Conservation (phyloP, 179 eudicot species). For the Nepenthes alata region DNA sequence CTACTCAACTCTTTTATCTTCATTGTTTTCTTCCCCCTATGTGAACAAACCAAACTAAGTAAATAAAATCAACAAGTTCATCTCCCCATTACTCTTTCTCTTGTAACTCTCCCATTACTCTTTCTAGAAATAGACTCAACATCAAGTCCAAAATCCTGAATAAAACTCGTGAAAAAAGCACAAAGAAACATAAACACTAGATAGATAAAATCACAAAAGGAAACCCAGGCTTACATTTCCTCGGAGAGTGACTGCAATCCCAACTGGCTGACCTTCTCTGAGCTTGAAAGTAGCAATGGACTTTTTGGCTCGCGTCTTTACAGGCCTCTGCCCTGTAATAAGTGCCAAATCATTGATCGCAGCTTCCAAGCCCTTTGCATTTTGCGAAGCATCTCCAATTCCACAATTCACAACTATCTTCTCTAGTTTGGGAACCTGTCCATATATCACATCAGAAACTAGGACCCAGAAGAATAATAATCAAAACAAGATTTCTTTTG, state of each 20-base stretch:
- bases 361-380: conserved; percentile 82
- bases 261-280: conserved; percentile 74
- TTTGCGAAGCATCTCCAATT: conserved; percentile 97
- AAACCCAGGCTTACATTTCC: conserved; percentile 47
- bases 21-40: too few relatives aligned
- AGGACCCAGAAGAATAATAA: too few relatives aligned
- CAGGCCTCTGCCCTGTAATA: conserved; percentile 90
- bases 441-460: neutral
- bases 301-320: conserved; percentile 79
- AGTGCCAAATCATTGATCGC: conserved; percentile 74
- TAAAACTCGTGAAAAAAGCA: neutral
- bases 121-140: too few relatives aligned
- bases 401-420: conserved; percentile 94
- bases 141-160: too few relatives aligned
- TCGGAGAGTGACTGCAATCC: conserved; percentile 84
- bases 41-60: too few relatives aligned
- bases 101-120: too few relatives aligned
- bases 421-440: conserved; percentile 76
- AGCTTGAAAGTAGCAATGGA: conserved; percentile 88
- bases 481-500: too few relatives aligned
- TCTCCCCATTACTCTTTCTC: too few relatives aligned
- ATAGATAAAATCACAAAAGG: neutral
- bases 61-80: too few relatives aligned
- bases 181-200: neutral
- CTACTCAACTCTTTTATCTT: too few relatives aligned